Evolutionary conservation across 2,329 filamentous ascomycete species (phyloP).

Genomic region (Zasmidium cellare): DNA sequence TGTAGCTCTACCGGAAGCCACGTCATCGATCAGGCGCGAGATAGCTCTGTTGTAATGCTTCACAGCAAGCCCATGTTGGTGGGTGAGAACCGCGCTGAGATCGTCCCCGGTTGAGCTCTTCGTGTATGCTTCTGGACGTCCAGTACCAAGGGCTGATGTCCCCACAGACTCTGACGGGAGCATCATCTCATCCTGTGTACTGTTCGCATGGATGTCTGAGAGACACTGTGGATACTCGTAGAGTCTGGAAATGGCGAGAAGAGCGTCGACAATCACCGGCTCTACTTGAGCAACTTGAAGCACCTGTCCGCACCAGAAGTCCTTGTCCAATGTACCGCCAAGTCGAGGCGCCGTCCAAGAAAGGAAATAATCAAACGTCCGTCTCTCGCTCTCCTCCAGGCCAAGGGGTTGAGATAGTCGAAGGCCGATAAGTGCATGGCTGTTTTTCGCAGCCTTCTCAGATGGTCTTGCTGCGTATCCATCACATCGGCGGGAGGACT

Average conservation of each 20-base stretch:
- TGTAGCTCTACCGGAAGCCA: constrained; percentile 13
- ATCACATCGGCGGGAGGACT: constrained; percentile 56
- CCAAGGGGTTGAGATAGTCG: constrained; percentile 9
- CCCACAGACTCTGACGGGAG: neutral
- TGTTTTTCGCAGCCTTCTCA: neutral
- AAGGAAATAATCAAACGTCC: constrained; percentile 24
- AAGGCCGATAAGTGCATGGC: neutral
- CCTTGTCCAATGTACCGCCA: constrained; percentile 18
- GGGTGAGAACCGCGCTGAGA: neutral
- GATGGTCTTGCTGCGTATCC: constrained; percentile 41
- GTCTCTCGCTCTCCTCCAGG: constrained; percentile 8
- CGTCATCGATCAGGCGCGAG: constrained; percentile 8
- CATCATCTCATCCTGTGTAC: neutral
- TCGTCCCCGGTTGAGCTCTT: neutral
- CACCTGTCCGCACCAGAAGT: constrained; percentile 29
- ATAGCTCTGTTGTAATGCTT: constrained; percentile 30
- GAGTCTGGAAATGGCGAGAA: constrained; percentile 25
- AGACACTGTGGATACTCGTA: constrained; percentile 25
- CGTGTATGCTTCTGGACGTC: neutral
- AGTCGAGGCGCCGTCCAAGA: constrained; percentile 24
- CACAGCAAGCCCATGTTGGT: constrained; percentile 17
- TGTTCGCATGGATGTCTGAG: constrained; percentile 5
- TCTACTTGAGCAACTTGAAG: constrained; percentile 29
- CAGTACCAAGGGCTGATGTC: neutral
- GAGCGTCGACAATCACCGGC: constrained; percentile 19